A percentile compares a stretch with the other conserved stretches of the same genome.
Conservation (phyloP, 129 eudicot species). For the Lactuca sativa region DNA sequence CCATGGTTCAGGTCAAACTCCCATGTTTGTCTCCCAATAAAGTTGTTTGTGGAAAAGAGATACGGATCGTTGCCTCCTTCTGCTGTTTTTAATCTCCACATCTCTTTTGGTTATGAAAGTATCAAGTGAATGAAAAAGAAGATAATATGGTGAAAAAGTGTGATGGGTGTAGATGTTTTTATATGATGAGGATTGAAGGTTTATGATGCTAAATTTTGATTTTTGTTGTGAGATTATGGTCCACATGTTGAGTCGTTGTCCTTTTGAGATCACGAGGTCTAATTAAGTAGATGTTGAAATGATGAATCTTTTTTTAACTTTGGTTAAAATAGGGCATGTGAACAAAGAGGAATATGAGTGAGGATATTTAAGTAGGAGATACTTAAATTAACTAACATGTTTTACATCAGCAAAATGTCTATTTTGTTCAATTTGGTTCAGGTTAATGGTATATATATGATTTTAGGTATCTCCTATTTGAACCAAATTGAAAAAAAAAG, state of each 20-base stretch:
- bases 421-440: too few relatives aligned
- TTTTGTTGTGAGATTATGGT: background rate
- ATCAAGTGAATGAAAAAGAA: background rate
- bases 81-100: slow-evolving; percentile 68
- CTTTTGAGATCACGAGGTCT: slow-evolving; percentile 18
- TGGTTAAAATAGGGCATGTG: slow-evolving; percentile 20
- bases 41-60: slow-evolving; percentile 47
- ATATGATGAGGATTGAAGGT: background rate
- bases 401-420: too few relatives aligned
- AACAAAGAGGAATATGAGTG: background rate
- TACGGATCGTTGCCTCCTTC: slow-evolving; percentile 46
- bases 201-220: slow-evolving; percentile 5
- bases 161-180: background rate
- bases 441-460: too few relatives aligned
- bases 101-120: slow-evolving; percentile 8
- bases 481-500: too few relatives aligned
- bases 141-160: background rate
- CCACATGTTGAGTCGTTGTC: background rate
- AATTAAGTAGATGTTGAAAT: slow-evolving; percentile 1
- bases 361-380: background rate
- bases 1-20: slow-evolving; percentile 52
- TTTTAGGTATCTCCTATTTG: too few relatives aligned
- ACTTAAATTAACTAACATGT: too few relatives aligned
- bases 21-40: slow-evolving; percentile 54
- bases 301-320: slow-evolving; percentile 10